Percentiles rank a stretch among this genome's conserved stretches.
phyloP scores from a whole-genome alignment of 805 yeast species.

The Nakazawaea pomicola region DNA sequence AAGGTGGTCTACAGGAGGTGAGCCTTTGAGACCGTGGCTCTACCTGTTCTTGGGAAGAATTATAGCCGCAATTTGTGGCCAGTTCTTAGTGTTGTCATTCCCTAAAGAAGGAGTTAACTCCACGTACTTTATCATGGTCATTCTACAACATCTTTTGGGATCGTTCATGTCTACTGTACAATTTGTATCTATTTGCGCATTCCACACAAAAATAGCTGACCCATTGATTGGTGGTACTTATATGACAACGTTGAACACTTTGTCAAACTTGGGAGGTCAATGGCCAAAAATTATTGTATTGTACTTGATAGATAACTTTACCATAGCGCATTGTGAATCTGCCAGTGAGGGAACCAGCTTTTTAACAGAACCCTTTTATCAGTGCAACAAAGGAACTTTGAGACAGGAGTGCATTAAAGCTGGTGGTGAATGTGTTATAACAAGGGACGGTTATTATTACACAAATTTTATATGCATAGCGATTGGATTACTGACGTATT shows the following conservation, averaged over 20 bases:
- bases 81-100: slow-evolving; percentile 62
- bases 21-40: slow-evolving; percentile 85
- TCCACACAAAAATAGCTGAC: slow-evolving; percentile 93
- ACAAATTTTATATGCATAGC: slow-evolving; percentile 70
- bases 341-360: slow-evolving; percentile 14
- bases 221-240: slow-evolving; percentile 96
- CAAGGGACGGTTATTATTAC: slow-evolving; percentile 79
- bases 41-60: slow-evolving; percentile 81
- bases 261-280: slow-evolving; percentile 92
- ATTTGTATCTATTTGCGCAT: slow-evolving; percentile 90
- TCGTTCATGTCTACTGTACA: slow-evolving; percentile 94
- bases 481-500: slow-evolving; percentile 61
- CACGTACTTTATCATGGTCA: slow-evolving; percentile 62
- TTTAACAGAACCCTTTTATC: slow-evolving; percentile 20
- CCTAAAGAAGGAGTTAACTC: slow-evolving; percentile 53
- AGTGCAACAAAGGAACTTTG: slow-evolving; percentile 25
- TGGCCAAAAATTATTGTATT: slow-evolving; percentile 91
- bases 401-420: slow-evolving; percentile 45
- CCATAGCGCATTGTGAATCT: slow-evolving; percentile 55
- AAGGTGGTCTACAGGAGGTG: slow-evolving; percentile 79
- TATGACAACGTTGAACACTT: slow-evolving; percentile 92
- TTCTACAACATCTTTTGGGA: slow-evolving; percentile 76
- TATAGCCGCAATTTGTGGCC: slow-evolving; percentile 71
- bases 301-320: slow-evolving; percentile 73
- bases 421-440: slow-evolving; percentile 51